Percentiles rank a stretch among this genome's conserved stretches.
Evolutionary conservation across 2,329 filamentous ascomycete species (phyloP).

Genomic region (Penicillium corylophilum): DNA sequence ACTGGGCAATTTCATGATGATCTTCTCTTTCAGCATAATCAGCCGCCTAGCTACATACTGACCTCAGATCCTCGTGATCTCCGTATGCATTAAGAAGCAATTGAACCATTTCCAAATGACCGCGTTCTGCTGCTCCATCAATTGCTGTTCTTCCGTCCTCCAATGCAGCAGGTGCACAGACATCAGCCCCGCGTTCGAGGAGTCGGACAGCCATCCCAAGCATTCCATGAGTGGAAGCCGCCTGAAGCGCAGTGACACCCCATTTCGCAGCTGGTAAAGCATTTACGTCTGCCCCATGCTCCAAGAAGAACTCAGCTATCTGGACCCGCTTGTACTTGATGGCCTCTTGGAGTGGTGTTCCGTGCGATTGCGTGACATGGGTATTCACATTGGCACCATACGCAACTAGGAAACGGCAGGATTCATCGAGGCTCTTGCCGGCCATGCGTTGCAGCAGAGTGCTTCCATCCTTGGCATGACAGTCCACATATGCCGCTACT

Average conservation of each 20-base stretch:
- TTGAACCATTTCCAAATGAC: conserved; percentile 28
- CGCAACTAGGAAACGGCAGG: neutral
- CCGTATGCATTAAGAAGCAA: conserved; percentile 18
- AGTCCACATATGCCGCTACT: neutral
- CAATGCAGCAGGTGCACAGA: conserved; percentile 9
- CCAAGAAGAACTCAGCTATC: neutral
- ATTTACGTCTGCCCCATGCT: conserved; percentile 18
- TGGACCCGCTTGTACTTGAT: neutral
- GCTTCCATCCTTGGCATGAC: neutral
- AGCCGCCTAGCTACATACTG: conserved; percentile 3
- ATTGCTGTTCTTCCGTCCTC: conserved; percentile 24
- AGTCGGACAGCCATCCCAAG: conserved; percentile 8
- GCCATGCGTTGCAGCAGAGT: neutral
- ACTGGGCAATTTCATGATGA: conserved; percentile 8
- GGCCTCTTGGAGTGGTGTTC: neutral
- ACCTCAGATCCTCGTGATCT: neutral
- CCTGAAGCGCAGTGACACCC: conserved; percentile 6
- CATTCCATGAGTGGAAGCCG: conserved; percentile 2
- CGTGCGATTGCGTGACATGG: neutral
- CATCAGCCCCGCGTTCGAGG: conserved; percentile 14
- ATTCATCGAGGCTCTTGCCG: neutral
- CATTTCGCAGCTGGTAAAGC: conserved; percentile 1
- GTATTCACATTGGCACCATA: neutral
- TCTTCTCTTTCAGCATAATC: conserved; percentile 2
- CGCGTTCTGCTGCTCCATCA: conserved; percentile 28